Evolutionary conservation across 306 rosid genomes (phyloP), one percentile per base, ranked within the genome.

Genomic region (Lathyrus tuberosus): DNA sequence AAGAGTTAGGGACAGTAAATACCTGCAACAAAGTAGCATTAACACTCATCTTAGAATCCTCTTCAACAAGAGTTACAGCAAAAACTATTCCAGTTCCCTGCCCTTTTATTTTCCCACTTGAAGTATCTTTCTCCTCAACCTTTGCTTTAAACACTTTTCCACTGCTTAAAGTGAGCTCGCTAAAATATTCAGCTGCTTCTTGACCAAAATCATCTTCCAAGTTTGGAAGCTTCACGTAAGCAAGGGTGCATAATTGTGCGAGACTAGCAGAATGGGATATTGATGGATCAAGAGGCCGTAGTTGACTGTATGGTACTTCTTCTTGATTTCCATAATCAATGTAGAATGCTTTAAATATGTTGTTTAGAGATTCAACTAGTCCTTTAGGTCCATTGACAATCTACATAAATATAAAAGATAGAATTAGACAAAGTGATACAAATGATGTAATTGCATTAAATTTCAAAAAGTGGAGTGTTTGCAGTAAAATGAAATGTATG

Each of bases 251-350:
- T 73, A 94, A 80, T 74, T 88, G 97, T 74, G 97, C 96, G 65
- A 89, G 89, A 30, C 97, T 96, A 38, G 97, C 86, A 28, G 96
- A 81, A 69, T 92, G 78, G 48, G 99, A 88, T 52, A 91, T 84
- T 0, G 96, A 85, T 42, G 91, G 76, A 62, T 94, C 97, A 63
- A 88, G 47, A 60, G 99, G 97, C 76, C 99, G 85, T 54, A 94
- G 54, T 75, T 80, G 87, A 77, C 89, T 78, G 76, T 80, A 89
- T 35, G 89, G 53, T 66, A 94, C 91, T 58, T 72, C 81, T 70
- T 91, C 99, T 91, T 94, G 97, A 70, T 94, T 94, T 76, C 99
- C 99, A 69, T 85, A 94, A 68, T 94, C 99, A 13, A 94, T 78
- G 80, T 94, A 94, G 79, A 94, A 91, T 40, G 91, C 99, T 79